A percentile compares a stretch with the other conserved stretches of the same genome.
These are phyloP conservation scores for Lophiostoma macrostomum DNA, from an alignment of 495 filamentous ascomycete genomes.

Conservation along the genomic window DNA sequence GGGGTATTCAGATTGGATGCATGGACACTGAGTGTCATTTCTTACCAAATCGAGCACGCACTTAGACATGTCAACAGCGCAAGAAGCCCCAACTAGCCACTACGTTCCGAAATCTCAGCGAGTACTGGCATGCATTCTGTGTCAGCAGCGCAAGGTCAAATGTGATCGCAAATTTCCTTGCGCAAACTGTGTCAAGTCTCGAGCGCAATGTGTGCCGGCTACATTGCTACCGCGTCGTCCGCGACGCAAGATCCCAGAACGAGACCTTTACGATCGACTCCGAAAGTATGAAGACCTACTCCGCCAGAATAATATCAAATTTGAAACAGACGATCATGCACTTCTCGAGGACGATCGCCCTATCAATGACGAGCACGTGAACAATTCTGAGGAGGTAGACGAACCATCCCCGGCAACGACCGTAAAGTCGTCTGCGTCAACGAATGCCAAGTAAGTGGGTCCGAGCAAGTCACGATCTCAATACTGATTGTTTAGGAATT, in stretches of 20 bases:
- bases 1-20: too few relatives aligned
- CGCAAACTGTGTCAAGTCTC: conserved; percentile 46
- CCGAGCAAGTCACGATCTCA: conserved; percentile 32
- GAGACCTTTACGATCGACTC: conserved; percentile 53
- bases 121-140: conserved; percentile 55
- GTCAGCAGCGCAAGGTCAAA: conserved; percentile 58
- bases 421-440: conserved; percentile 27
- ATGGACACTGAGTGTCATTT: too few relatives aligned
- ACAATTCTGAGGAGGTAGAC: not conserved
- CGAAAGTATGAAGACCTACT: conserved; percentile 54
- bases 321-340: conserved; percentile 50
- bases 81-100: too few relatives aligned
- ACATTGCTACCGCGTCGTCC: conserved; percentile 44
- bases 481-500: conserved; percentile 41
- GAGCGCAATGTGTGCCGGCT: conserved; percentile 50
- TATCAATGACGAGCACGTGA: conserved; percentile 7
- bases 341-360: conserved; percentile 22
- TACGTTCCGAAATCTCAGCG: conserved; percentile 44
- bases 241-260: conserved; percentile 53
- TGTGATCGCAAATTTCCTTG: conserved; percentile 58
- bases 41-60: too few relatives aligned
- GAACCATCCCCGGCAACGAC: not conserved
- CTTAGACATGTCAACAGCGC: too few relatives aligned
- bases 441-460: conserved; percentile 39
- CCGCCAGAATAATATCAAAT: conserved; percentile 49